A percentile compares a stretch with the other conserved stretches of the same genome.
Conservation (phyloP, 2,329 filamentous ascomycete genomes). For the Ascochyta pisi region DNA sequence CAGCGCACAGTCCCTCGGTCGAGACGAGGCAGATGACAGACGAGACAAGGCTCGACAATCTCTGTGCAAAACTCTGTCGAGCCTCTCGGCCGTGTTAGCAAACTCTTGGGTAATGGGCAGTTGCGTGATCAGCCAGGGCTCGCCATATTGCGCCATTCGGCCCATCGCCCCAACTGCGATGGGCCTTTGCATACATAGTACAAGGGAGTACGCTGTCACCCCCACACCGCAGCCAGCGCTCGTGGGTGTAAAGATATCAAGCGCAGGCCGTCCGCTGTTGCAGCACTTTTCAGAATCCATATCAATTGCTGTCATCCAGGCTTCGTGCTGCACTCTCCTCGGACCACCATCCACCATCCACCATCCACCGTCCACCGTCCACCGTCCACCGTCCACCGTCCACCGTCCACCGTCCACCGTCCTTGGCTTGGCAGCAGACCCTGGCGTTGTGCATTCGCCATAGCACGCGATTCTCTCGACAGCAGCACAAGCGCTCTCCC, state of each 20-base stretch:
- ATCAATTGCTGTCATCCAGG: too few species aligned
- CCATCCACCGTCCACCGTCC: neutral
- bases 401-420: conserved; percentile 1
- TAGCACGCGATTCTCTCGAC: conserved; percentile 36
- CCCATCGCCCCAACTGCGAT: conserved; percentile 7
- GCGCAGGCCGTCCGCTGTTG: conserved; percentile 5
- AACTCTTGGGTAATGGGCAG: conserved; percentile 16
- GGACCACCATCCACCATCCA: neutral
- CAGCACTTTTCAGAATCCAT: neutral
- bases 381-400: neutral
- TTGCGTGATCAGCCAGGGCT: conserved; percentile 9
- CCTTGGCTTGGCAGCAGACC: conserved; percentile 17
- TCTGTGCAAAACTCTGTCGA: conserved; percentile 7
- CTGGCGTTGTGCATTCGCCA: conserved; percentile 9
- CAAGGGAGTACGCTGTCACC: neutral
- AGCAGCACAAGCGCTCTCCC: conserved; percentile 20
- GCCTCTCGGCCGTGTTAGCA: conserved; percentile 3
- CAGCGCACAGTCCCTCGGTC: neutral
- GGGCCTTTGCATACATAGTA: neutral
- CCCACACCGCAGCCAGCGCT: conserved; percentile 10
- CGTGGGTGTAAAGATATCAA: conserved; percentile 3
- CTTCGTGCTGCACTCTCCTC: too few species aligned
- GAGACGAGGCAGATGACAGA: neutral
- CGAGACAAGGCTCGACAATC: neutral
- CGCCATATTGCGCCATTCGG: conserved; percentile 14